Evolutionary conservation across 331 rosid species (phyloP), one percentile per base, ranked within the genome.

Genomic region (Ulmus americana): DNA sequence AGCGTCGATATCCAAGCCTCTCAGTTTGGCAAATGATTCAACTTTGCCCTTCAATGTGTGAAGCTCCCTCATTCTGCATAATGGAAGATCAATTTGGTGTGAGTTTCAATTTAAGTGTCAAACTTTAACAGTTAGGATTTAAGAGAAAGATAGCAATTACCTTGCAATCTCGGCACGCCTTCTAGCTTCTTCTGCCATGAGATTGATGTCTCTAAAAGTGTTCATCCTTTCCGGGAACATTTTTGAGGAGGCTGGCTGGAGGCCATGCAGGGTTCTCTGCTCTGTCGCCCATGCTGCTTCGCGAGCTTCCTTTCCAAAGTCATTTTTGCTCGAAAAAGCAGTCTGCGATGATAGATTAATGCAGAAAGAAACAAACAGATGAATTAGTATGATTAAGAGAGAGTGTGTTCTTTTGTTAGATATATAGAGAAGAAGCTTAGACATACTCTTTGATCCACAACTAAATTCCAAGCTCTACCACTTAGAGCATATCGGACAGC

Each of bases 141-240:
- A 10, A 48, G 53, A 8, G 18, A 10, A 3, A 20, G 38, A 45
- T 6, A 10, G 12, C 5, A 11, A 15, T 45, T 63, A 80, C 95
- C 95, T 88, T 65, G 89, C 85, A 63, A 88, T 68, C 74, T 88
- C 91, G 39, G 91, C 91, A 10, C 89, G 56, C 74, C 89, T 79
- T 71, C 71, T 88, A 42, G 95, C 91, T 69, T 88, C 95, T 67
- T 82, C 88, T 35, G 91, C 95, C 68, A 87, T 45, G 74, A 84
- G 74, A 71, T 73, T 84, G 10, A 85, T 79, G 67, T 87, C 88
- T 62, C 84, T 79, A 50, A 79, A 81, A 53, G 81, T 76, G 76
- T 61, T 44, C 11, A 8, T 12, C 50, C 63, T 87, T 52, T 87
- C 88, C 16, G 70, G 7, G 7, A 74, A 57, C 45, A 1, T 47